Conservation (phyloP, 768 basidiomycete species). For the Tricholoma furcatifolium region DNA sequence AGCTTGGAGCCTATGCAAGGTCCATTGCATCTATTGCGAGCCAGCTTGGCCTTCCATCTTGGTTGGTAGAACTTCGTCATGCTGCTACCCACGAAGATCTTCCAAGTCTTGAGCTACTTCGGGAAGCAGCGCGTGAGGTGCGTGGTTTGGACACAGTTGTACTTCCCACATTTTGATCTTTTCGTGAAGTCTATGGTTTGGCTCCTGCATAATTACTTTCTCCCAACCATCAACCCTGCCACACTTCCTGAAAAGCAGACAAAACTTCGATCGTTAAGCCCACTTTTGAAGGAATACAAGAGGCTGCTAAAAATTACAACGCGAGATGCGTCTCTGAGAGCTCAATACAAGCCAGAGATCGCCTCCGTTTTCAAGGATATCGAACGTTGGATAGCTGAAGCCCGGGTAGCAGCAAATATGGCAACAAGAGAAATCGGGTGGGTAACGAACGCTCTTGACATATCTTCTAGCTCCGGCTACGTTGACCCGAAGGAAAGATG, state of each 20-base stretch:
- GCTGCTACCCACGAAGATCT: slow-evolving; percentile 96
- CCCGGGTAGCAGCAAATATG: slow-evolving; percentile 57
- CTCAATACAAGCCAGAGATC: slow-evolving; percentile 50
- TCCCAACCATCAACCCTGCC: slow-evolving; percentile 67
- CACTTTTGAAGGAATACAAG: slow-evolving; percentile 77
- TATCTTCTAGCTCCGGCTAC: slow-evolving; percentile 26
- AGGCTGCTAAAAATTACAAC: slow-evolving; percentile 55
- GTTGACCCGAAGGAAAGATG: slow-evolving; percentile 58
- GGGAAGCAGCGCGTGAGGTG: slow-evolving; percentile 75
- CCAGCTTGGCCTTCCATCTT: slow-evolving; percentile 81
- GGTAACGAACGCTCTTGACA: slow-evolving; percentile 30
- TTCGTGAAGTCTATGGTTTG: slow-evolving; percentile 68
- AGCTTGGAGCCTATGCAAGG: slow-evolving; percentile 84
- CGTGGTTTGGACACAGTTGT: slow-evolving; percentile 4
- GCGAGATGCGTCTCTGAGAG: slow-evolving; percentile 62
- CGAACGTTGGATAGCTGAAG: slow-evolving; percentile 80
- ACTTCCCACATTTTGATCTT: slow-evolving; percentile 5
- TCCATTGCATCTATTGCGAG: slow-evolving; percentile 87
- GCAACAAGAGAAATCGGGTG: slow-evolving; percentile 48
- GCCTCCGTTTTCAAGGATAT: slow-evolving; percentile 53
- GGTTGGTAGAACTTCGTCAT: slow-evolving; percentile 92
- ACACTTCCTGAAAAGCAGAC: slow-evolving; percentile 29
- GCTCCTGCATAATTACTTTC: slow-evolving; percentile 83
- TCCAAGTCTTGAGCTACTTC: slow-evolving; percentile 77
- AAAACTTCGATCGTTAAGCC: slow-evolving; percentile 55